phyloP scores from a whole-genome alignment of 345 rosid genomes.

The Pistacia atlantica region DNA sequence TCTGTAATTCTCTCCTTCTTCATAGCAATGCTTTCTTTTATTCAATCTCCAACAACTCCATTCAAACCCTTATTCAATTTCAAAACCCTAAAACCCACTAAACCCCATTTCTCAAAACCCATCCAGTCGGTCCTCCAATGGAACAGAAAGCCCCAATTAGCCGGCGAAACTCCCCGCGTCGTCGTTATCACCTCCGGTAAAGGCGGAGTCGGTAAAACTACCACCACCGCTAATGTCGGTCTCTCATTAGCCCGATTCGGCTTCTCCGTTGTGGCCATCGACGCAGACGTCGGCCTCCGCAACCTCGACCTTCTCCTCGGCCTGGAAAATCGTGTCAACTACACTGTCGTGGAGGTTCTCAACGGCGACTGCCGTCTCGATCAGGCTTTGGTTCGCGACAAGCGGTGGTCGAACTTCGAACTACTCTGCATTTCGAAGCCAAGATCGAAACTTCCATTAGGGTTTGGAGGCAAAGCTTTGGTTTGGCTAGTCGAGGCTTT shows the following conservation, averaged over 20 bases:
- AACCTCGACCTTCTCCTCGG: slow-evolving; percentile 95
- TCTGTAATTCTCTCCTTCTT: not conserved
- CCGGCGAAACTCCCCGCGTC: slow-evolving; percentile 93
- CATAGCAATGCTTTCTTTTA: slow-evolving; percentile 51
- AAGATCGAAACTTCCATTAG: slow-evolving; percentile 87
- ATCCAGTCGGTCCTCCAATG: slow-evolving; percentile 79
- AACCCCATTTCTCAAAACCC: slow-evolving; percentile 21
- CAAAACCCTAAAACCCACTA: not conserved
- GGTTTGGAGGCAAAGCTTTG: slow-evolving; percentile 89
- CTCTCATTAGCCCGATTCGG: slow-evolving; percentile 95
- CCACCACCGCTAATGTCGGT: slow-evolving; percentile 97
- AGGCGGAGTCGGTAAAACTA: slow-evolving; percentile 97
- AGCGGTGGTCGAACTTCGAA: slow-evolving; percentile 94
- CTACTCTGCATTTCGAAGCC: slow-evolving; percentile 93
- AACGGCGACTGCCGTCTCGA: slow-evolving; percentile 96
- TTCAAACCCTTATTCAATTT: slow-evolving; percentile 15
- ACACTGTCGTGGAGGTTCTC: slow-evolving; percentile 86
- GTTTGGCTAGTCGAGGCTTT: slow-evolving; percentile 89
- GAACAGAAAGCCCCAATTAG: slow-evolving; percentile 84
- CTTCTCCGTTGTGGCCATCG: slow-evolving; percentile 88
- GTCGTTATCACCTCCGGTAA: slow-evolving; percentile 99
- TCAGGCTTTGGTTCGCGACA: slow-evolving; percentile 93
- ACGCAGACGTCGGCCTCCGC: slow-evolving; percentile 94
- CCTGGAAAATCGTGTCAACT: slow-evolving; percentile 90
- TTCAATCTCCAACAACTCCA: slow-evolving; percentile 28